Evolutionary conservation across 306 rosid species (phyloP).

Genomic region (Cicer yamashitae): DNA sequence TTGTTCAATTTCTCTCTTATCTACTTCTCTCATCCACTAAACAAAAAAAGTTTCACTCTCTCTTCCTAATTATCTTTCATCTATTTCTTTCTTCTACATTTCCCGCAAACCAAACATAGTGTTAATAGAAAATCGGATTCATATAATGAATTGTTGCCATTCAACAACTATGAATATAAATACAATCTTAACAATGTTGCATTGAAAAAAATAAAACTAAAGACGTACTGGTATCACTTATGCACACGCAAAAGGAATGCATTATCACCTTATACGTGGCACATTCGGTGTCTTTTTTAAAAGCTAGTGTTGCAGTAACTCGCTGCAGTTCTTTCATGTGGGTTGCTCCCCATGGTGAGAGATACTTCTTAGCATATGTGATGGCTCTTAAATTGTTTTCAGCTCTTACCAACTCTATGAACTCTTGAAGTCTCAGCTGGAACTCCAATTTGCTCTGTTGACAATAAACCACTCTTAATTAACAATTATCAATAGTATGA

Average conservation of each 20-base stretch:
- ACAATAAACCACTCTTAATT: constrained; percentile 48
- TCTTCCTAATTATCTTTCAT: background rate
- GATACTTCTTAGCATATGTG: constrained; percentile 81
- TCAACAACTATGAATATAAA: constrained; percentile 34
- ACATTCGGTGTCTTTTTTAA: constrained; percentile 82
- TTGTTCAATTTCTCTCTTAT: background rate
- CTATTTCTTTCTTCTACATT: background rate
- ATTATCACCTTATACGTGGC: constrained; percentile 80
- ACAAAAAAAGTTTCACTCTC: background rate
- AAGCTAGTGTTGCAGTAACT: constrained; percentile 81
- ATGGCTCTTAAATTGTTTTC: constrained; percentile 84
- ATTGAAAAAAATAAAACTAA: background rate
- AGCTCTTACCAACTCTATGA: constrained; percentile 92
- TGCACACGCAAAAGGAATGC: constrained; percentile 2
- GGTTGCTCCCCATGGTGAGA: constrained; percentile 86
- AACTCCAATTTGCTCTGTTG: constrained; percentile 92
- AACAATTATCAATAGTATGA: constrained; percentile 21
- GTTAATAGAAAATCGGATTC: constrained; percentile 4
- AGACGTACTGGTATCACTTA: background rate
- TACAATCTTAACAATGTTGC: constrained; percentile 15
- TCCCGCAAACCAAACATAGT: background rate
- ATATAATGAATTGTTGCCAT: constrained; percentile 20
- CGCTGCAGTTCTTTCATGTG: constrained; percentile 93
- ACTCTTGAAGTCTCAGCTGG: constrained; percentile 96
- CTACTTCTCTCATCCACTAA: background rate